Evolutionary conservation across 306 rosid species (phyloP), one percentile per base, ranked within the genome.

Genomic region (Lathyrus sativus): DNA sequence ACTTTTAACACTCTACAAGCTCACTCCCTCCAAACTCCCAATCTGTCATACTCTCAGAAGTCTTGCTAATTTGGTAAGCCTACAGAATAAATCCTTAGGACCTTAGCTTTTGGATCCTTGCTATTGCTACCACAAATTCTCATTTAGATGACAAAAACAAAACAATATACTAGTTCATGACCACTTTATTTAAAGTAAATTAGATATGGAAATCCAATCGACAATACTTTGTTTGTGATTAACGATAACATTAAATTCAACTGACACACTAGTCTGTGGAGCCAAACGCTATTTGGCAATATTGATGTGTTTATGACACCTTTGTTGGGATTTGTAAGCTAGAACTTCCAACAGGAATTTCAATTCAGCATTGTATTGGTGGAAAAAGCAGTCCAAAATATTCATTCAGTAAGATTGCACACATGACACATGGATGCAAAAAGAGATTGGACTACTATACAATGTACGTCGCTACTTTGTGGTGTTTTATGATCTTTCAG

Each of bases 311-410:
- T 57, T 56, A 7, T 41, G 49, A 74, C n/a, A 41, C 50, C 42
- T 58, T 24, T 28, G 59, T 50, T 29, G 39, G 74, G 48, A 75
- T 15, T 59, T 63, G 51, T 26, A 24, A 60, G 54, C 68, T 22
- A 62, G 7, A 33, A 24, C 18, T 18, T 56, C 73, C 64, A 45
- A 24, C 46, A 18, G 62, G 24, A 54, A 53, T 38, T 63, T 37
- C 44, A 24, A 48, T 48, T 39, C 68, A 45, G 33, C 28, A 57
- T 35, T 45, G 17, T 35, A 35, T 58, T n/a, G 24, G 24, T 46
- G 17, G 35, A 45, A 57, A 65, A 57, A 54, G 67, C 33, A 56
- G 19, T 57, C 51, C 14, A 62, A 11, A 26, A 55, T 55, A 55
- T 28, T 26, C 38, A 11, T 55, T 24, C 7, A 4, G 15, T 24